Evolutionary conservation across 371 early-diverging fungal species (phyloP), one percentile per base, ranked within the genome.

Genomic region (Dichotomocladium elegans): DNA sequence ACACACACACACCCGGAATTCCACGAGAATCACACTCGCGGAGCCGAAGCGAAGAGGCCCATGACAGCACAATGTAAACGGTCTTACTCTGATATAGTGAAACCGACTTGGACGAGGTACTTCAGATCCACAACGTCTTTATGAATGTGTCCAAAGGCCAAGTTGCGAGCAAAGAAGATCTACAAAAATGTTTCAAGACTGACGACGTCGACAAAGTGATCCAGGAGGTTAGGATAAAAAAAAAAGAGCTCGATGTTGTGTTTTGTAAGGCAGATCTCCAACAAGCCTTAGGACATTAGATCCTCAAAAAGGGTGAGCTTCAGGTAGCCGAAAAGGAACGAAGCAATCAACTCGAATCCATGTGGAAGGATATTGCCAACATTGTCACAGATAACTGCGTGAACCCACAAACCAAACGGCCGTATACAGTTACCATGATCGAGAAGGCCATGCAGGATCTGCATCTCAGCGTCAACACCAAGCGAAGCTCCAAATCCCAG

Each of bases 271-370:
- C 14, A 8, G 40, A 27, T 33, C 24, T 10, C 19, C 10, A 47
- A 11, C 10, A 19, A 29, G n/a, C 15, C 4, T 33, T 1, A 47
- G 35, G 29, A 50, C 21, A 14, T 28, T 64, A 90, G 88, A 95
- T 98, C 41, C 72, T 99, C 50, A 81, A 83, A 55, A 95, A 96
- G 68, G 98, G 98, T 14, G 97, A 98, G 66, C 68, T 94, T 48
- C 99, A 99, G 75, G 92, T 98, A 7, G 88, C 92, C 2, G 96
- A 95, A 47, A 92, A 91, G 68, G 98, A 99, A 65, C 84, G 99
- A n/a, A 66, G 80, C 4, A 84, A 91, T 48, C 88, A 91, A 66
- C 77, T 93, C 47, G 90, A 89, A 41, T 82, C 83, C 29, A 78
- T 87, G 69, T 82, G 83, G 62, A 82, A 85, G 33, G 98, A 97